Conservation (phyloP, 768 basidiomycete genomes). For the Mycena pura region DNA sequence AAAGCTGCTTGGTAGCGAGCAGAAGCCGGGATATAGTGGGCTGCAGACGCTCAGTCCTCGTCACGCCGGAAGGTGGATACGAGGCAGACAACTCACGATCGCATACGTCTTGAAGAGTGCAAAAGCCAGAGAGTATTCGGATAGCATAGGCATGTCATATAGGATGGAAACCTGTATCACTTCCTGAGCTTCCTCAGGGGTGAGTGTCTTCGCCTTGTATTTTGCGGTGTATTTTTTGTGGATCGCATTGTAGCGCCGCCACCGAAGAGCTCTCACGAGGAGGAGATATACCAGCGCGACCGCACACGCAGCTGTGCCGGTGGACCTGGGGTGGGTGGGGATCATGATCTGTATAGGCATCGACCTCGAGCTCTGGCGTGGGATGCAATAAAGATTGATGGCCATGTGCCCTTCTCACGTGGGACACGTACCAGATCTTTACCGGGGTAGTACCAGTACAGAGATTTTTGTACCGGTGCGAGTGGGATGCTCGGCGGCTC, state of each 20-base stretch:
- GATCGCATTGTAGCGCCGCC: slow-evolving; percentile 48
- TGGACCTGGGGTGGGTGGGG: too few species aligned
- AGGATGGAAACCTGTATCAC: slow-evolving; percentile 40
- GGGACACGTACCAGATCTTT: too few species aligned
- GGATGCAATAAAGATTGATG: too few species aligned
- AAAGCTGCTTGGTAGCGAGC: slow-evolving; percentile 48
- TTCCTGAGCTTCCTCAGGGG: slow-evolving; percentile 53
- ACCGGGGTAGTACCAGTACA: too few species aligned
- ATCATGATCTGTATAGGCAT: too few species aligned
- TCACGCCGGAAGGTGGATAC: neutral
- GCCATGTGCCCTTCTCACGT: too few species aligned
- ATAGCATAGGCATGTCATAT: slow-evolving; percentile 54
- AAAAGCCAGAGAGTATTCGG: slow-evolving; percentile 49
- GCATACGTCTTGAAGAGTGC: slow-evolving; percentile 62
- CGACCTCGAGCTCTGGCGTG: too few species aligned
- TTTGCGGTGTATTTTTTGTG: slow-evolving; percentile 48
- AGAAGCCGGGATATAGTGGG: slow-evolving; percentile 55
- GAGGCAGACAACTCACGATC: slow-evolving; percentile 51
- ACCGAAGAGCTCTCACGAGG: slow-evolving; percentile 47
- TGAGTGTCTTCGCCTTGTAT: slow-evolving; percentile 40
- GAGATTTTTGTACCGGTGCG: too few species aligned
- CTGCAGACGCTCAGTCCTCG: slow-evolving; percentile 31
- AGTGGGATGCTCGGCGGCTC: too few species aligned
- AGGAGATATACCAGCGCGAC: slow-evolving; percentile 24
- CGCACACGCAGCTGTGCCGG: too few species aligned